Evolutionary conservation across 2,329 filamentous ascomycete species (phyloP).

Genomic region (Colletotrichum shisoi): DNA sequence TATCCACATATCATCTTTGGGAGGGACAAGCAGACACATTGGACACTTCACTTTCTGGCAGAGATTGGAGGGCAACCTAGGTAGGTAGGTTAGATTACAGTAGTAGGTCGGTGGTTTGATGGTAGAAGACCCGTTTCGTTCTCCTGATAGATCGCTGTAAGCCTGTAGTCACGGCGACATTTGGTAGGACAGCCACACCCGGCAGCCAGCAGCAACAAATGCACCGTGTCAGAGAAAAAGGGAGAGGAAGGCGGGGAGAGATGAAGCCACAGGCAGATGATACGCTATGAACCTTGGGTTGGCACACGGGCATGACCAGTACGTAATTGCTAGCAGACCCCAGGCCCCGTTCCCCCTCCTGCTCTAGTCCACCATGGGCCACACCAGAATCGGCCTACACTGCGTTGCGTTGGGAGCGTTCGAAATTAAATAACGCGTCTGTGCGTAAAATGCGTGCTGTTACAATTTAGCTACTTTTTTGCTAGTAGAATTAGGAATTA

Average conservation of each 20-base stretch:
- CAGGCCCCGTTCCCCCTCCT: not conserved
- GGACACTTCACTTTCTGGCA: not conserved
- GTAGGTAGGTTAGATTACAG: not conserved
- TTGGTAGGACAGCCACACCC: not conserved
- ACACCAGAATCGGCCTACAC: constrained; percentile 10
- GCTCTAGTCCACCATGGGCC: not conserved
- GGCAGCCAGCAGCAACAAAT: not conserved
- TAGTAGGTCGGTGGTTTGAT: constrained; percentile 11
- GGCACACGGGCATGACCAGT: not conserved
- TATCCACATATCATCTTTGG: constrained; percentile 37
- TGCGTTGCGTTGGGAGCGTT: too few relatives aligned
- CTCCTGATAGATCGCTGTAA: not conserved
- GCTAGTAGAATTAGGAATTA: too few relatives aligned
- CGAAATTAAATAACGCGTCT: too few relatives aligned
- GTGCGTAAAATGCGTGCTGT: too few relatives aligned
- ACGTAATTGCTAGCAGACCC: not conserved
- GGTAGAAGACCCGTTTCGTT: constrained; percentile 1
- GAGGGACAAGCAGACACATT: constrained; percentile 18
- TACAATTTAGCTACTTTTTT: too few relatives aligned
- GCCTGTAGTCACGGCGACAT: not conserved
- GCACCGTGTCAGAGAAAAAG: not conserved
- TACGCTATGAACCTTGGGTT: not conserved
- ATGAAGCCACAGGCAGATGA: constrained; percentile 8
- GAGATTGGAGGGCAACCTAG: not conserved
- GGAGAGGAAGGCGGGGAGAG: not conserved